phyloP scores from a whole-genome alignment of 768 basidiomycete species.

The Cystobasidium tubakii region DNA sequence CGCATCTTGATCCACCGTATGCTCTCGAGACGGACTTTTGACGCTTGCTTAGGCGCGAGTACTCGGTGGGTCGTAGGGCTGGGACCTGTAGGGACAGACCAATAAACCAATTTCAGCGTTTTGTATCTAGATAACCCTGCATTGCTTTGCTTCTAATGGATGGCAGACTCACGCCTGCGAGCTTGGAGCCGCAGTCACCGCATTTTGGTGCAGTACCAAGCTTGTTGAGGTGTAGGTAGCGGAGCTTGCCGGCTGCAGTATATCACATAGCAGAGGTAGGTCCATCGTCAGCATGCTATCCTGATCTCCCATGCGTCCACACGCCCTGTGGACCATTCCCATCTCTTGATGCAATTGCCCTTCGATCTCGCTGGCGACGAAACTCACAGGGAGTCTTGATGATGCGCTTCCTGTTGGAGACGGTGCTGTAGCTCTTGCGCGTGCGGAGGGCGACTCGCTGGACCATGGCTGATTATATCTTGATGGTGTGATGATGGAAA shows the following conservation, averaged over 20 bases:
- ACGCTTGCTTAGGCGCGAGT: conserved; percentile 92
- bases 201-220: conserved; percentile 84
- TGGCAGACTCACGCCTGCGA: conserved; percentile 72
- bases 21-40: conserved; percentile 93
- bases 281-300: neutral
- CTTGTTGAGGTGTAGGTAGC: conserved; percentile 98
- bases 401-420: conserved; percentile 86
- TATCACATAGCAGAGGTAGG: neutral
- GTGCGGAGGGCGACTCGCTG: conserved; percentile 94
- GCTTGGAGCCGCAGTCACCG: conserved; percentile 92
- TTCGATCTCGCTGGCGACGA: neutral
- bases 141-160: neutral
- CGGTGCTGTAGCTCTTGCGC: conserved; percentile 95
- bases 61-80: conserved; percentile 90
- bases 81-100: conserved; percentile 60
- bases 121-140: neutral
- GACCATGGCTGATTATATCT: conserved; percentile 18
- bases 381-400: conserved; percentile 84
- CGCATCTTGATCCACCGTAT: conserved; percentile 96
- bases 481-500: neutral
- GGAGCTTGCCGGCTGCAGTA: conserved; percentile 65
- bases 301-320: neutral
- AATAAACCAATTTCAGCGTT: neutral
- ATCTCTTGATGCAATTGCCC: neutral
- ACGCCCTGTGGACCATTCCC: neutral